Percentiles rank a stretch among this genome's conserved stretches.
These are phyloP conservation scores for Nannizziopsis arthrosporioides DNA, from an alignment of 2,329 filamentous ascomycete species.

Conservation along the genomic window DNA sequence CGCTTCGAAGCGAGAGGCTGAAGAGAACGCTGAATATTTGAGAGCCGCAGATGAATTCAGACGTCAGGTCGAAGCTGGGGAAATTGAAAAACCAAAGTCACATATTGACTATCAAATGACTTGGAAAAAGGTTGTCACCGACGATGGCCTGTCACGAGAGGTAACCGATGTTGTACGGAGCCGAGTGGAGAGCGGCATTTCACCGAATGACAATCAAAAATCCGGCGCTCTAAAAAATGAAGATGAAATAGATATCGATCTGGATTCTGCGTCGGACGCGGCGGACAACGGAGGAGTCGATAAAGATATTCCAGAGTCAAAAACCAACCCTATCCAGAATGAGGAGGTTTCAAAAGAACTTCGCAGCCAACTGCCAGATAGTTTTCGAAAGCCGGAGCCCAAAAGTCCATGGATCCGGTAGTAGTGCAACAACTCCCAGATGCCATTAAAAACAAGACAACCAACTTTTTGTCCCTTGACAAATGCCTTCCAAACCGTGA, in stretches of 20 bases:
- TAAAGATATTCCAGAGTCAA: too few species aligned
- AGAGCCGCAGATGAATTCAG: conserved; percentile 18
- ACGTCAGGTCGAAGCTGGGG: conserved; percentile 10
- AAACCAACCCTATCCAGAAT: conserved; percentile 2
- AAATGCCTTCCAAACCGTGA: conserved; percentile 61
- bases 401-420: conserved; percentile 33
- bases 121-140: conserved; percentile 29
- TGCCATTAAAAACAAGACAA: conserved; percentile 64
- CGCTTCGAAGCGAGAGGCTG: conserved; percentile 25
- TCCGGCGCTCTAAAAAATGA: conserved; percentile 19
- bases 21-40: conserved; percentile 23
- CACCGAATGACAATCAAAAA: conserved; percentile 45
- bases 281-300: neutral
- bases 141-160: conserved; percentile 20
- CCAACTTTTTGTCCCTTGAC: conserved; percentile 78
- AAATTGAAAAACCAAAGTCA: conserved; percentile 12
- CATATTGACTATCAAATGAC: conserved; percentile 26
- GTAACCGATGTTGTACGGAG: conserved; percentile 18
- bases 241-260: conserved; percentile 35
- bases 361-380: conserved; percentile 62
- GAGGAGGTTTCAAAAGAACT: conserved; percentile 49
- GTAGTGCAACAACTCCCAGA: conserved; percentile 55
- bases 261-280: conserved; percentile 15
- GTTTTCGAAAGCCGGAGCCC: conserved; percentile 46
- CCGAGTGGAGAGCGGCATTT: conserved; percentile 12